Conservation (phyloP, 2,329 filamentous ascomycete genomes). For the Teratosphaeria destructans region DNA sequence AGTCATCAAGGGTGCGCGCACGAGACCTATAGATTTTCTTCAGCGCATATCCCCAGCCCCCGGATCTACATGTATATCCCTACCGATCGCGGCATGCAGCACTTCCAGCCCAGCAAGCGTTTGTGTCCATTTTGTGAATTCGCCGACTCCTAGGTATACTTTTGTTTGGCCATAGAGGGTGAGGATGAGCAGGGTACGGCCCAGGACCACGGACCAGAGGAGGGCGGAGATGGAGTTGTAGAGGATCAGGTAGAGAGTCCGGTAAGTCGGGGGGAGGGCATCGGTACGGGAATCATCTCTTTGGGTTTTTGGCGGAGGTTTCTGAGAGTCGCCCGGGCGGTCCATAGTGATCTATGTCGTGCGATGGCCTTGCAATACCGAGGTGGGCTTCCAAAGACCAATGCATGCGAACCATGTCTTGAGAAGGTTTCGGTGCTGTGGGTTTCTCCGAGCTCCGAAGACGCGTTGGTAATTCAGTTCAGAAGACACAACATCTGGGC, state of each 20-base stretch:
- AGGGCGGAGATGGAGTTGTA: conserved; percentile 75
- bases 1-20: conserved; percentile 74
- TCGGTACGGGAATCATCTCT: conserved; percentile 4
- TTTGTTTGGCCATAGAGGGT: conserved; percentile 34
- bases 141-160: conserved; percentile 53
- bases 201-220: conserved; percentile 70
- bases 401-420: background rate
- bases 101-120: conserved; percentile 76
- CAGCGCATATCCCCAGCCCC: background rate
- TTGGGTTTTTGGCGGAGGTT: conserved; percentile 4
- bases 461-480: background rate
- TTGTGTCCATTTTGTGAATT: conserved; percentile 70
- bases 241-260: conserved; percentile 56
- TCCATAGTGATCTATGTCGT: conserved; percentile 13
- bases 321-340: conserved; percentile 16
- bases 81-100: conserved; percentile 67
- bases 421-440: background rate
- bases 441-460: background rate
- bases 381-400: background rate
- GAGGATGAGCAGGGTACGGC: conserved; percentile 52
- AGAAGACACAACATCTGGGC: background rate
- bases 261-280: conserved; percentile 19
- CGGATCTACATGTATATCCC: conserved; percentile 10
- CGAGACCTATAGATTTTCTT: conserved; percentile 49
- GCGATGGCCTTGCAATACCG: background rate